Conservation (phyloP, 2,329 filamentous ascomycete genomes). For the Didymella exigua region DNA sequence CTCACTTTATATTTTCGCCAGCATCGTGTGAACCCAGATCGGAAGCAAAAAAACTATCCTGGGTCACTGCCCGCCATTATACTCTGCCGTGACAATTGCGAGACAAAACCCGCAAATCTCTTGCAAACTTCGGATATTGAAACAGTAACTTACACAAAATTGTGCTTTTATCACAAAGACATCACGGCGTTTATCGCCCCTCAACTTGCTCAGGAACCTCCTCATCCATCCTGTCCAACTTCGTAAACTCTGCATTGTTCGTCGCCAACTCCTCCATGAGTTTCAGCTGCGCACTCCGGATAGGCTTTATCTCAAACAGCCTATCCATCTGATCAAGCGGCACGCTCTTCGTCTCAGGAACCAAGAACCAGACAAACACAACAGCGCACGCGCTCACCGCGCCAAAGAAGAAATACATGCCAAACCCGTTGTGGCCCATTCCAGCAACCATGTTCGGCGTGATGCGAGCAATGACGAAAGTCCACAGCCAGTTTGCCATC, state of each 20-base stretch:
- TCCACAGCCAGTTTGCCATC: conserved; percentile 74
- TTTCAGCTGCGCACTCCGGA: conserved; percentile 45
- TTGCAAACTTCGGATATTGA: too few species aligned
- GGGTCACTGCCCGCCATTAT: too few species aligned
- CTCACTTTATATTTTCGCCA: too few species aligned
- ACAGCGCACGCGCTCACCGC: conserved; percentile 54
- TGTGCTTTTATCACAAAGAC: not conserved
- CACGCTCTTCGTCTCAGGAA: conserved; percentile 53
- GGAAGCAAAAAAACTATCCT: too few species aligned
- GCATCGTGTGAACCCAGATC: too few species aligned
- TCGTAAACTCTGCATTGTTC: conserved; percentile 11
- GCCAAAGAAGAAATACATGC: conserved; percentile 56
- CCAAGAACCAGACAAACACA: conserved; percentile 49
- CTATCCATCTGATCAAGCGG: conserved; percentile 57
- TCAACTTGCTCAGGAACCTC: conserved; percentile 5
- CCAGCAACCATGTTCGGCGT: conserved; percentile 67
- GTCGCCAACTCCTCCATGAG: conserved; percentile 17
- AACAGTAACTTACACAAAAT: too few species aligned
- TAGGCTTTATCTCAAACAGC: conserved; percentile 54
- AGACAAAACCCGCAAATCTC: too few species aligned
- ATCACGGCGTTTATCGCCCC: not conserved
- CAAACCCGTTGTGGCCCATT: conserved; percentile 48
- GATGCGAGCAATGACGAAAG: conserved; percentile 72
- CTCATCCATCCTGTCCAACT: conserved; percentile 16
- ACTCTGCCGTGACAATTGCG: too few species aligned